These are phyloP conservation scores for Dimargaris cristalligena DNA, from an alignment of 192 early-diverging fungal genomes.

Conservation along the genomic window DNA sequence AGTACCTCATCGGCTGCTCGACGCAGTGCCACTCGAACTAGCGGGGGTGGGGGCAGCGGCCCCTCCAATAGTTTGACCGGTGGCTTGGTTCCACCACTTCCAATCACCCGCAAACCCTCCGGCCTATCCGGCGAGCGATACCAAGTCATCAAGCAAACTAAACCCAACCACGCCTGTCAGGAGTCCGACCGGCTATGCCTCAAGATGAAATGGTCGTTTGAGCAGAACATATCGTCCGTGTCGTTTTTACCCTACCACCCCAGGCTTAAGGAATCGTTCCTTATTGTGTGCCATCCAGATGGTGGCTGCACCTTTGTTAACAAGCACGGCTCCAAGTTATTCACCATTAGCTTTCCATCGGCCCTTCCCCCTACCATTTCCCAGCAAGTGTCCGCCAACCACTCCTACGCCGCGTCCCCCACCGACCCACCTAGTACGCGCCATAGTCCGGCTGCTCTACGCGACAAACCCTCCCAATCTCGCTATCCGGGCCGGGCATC, in stretches of 20 bases:
- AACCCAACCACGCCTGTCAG: constrained; percentile 5
- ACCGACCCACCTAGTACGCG: too few species aligned
- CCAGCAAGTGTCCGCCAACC: neutral
- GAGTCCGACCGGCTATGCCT: neutral
- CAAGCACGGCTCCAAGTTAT: neutral
- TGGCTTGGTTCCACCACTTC: too few species aligned
- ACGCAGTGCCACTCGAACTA: too few species aligned
- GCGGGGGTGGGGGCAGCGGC: too few species aligned
- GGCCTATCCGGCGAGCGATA: neutral
- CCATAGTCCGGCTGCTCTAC: too few species aligned
- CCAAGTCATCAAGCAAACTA: neutral
- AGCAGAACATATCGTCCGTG: constrained; percentile 4
- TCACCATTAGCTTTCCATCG: neutral
- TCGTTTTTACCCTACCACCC: constrained; percentile 8
- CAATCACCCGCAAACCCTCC: too few species aligned
- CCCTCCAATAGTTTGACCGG: too few species aligned
- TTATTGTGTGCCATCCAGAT: constrained; percentile 9
- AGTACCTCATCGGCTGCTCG: too few species aligned
- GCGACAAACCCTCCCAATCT: neutral
- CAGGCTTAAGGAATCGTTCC: constrained; percentile 6
- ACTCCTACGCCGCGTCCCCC: neutral
- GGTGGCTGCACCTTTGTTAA: constrained; percentile 7
- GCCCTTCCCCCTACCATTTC: neutral
- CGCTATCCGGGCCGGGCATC: constrained; percentile 1
- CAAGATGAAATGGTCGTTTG: constrained; percentile 9